Percentiles rank a stretch among this genome's conserved stretches.
Evolutionary conservation across 352 stramenopile species (phyloP).

Genomic region (Globisporangium recalcitrans): DNA sequence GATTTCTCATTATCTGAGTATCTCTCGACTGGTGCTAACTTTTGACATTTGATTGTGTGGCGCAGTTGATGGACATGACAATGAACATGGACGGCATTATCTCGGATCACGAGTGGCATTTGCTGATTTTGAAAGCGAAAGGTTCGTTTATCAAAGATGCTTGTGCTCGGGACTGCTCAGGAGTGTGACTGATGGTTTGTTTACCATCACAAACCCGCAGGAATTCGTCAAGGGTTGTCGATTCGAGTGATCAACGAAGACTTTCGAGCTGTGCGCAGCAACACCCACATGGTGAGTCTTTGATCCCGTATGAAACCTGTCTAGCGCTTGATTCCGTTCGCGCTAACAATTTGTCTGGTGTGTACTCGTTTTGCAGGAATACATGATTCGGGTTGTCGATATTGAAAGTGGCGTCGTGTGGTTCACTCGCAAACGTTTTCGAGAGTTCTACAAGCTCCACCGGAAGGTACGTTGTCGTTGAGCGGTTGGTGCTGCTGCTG

Average conservation of each 20-base stretch:
- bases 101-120: conserved; percentile 83
- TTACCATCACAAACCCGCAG: conserved; percentile 16
- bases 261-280: conserved; percentile 39
- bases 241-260: conserved; percentile 75
- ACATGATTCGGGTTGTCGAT: conserved; percentile 82
- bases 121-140: conserved; percentile 78
- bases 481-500: not conserved
- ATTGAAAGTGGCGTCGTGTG: conserved; percentile 82
- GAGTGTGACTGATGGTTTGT: not conserved
- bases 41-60: not conserved
- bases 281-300: conserved; percentile 59
- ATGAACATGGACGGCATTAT: conserved; percentile 85
- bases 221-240: conserved; percentile 72
- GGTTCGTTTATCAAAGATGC: conserved; percentile 24
- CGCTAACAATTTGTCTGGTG: not conserved
- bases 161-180: not conserved
- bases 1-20: too few relatives aligned
- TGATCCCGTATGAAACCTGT: not conserved
- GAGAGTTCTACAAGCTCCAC: conserved; percentile 78
- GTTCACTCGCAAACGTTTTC: conserved; percentile 79
- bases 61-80: conserved; percentile 73
- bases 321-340: not conserved
- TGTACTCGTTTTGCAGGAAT: conserved; percentile 53
- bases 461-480: conserved; percentile 46
- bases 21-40: not conserved